These are phyloP conservation scores for Circinella minor DNA, from an alignment of 371 early-diverging fungal species.

Conservation along the genomic window DNA sequence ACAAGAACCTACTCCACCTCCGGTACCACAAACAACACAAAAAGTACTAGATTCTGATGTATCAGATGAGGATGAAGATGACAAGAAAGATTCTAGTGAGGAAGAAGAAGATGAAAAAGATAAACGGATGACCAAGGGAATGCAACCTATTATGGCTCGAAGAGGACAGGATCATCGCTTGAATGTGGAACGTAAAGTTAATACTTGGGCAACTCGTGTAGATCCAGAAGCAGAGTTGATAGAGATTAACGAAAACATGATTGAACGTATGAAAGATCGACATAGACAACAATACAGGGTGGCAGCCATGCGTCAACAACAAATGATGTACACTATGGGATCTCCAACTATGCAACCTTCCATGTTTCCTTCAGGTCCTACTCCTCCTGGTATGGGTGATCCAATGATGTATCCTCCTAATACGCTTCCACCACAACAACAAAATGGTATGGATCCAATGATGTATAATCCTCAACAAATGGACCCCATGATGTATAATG, in stretches of 20 bases:
- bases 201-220: slow-evolving; percentile 40
- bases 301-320: slow-evolving; percentile 40
- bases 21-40: slow-evolving; percentile 22
- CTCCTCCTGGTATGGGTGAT: slow-evolving; percentile 1
- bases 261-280: slow-evolving; percentile 49
- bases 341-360: slow-evolving; percentile 3
- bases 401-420: slow-evolving; percentile 4
- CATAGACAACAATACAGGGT: slow-evolving; percentile 46
- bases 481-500: slow-evolving; percentile 8
- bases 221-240: slow-evolving; percentile 37
- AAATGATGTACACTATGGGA: slow-evolving; percentile 12
- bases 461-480: slow-evolving; percentile 3
- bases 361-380: background rate
- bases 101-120: slow-evolving; percentile 18
- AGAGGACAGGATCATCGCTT: slow-evolving; percentile 41
- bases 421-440: background rate
- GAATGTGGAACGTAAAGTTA: slow-evolving; percentile 42
- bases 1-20: background rate
- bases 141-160: slow-evolving; percentile 47
- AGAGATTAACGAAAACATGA: slow-evolving; percentile 40
- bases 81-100: slow-evolving; percentile 18
- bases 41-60: slow-evolving; percentile 49
- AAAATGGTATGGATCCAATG: slow-evolving; percentile 1
- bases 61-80: slow-evolving; percentile 39
- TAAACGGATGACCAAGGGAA: slow-evolving; percentile 25